Evolutionary conservation across 495 filamentous ascomycete genomes (phyloP).

Genomic region (Penicillium lagena): DNA sequence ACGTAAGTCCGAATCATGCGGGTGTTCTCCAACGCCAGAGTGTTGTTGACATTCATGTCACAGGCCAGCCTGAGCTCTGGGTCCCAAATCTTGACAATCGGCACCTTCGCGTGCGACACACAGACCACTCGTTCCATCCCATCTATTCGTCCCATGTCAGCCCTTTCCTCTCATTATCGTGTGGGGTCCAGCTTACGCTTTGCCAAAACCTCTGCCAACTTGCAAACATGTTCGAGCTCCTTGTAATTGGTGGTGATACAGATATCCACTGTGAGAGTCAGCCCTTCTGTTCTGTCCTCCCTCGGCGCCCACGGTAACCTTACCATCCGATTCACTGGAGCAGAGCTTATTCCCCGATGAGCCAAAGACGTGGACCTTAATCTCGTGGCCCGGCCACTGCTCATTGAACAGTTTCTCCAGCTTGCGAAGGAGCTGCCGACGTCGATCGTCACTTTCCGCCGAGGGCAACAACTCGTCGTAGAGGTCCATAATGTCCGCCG

Average conservation of each 20-base stretch:
- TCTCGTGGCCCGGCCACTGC: conserved; percentile 86
- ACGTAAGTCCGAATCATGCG: conserved; percentile 98
- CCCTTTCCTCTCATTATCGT: not conserved
- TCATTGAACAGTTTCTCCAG: conserved; percentile 79
- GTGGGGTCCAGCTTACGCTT: conserved; percentile 55
- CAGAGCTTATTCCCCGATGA: conserved; percentile 94
- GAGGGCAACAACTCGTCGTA: conserved; percentile 84
- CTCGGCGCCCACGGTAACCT: conserved; percentile 16
- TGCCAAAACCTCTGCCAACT: conserved; percentile 75
- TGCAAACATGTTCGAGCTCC: conserved; percentile 77
- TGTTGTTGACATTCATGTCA: conserved; percentile 99
- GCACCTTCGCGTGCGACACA: conserved; percentile 88
- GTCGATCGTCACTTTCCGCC: conserved; percentile 66
- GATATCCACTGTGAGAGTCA: conserved; percentile 70
- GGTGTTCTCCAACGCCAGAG: conserved; percentile 88
- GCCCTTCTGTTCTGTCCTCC: not conserved
- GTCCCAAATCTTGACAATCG: conserved; percentile 99
- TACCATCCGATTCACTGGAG: conserved; percentile 95
- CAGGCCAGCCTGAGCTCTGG: conserved; percentile 86
- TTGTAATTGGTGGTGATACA: conserved; percentile 90
- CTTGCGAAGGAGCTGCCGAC: conserved; percentile 73
- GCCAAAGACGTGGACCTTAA: conserved; percentile 89
- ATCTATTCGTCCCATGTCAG: conserved; percentile 43
- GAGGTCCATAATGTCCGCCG: conserved; percentile 71
- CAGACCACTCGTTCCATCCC: conserved; percentile 96